Evolutionary conservation across 2,329 filamentous ascomycete species (phyloP).

Genomic region (Claviceps sp.): DNA sequence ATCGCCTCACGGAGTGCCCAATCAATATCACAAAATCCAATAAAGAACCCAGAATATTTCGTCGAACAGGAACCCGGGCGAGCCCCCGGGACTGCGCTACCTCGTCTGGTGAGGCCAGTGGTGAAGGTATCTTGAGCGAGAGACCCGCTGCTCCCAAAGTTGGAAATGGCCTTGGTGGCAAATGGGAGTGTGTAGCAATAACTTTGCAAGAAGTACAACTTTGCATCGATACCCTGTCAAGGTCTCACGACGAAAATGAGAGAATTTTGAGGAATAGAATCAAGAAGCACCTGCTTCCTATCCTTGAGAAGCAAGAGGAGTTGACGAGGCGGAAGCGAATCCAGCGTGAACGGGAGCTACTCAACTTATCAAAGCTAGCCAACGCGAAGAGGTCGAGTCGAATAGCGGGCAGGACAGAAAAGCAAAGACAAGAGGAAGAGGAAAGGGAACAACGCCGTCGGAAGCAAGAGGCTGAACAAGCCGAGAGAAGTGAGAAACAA

Average conservation of each 20-base stretch:
- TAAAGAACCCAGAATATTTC: slow-evolving; percentile 45
- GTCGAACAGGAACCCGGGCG: slow-evolving; percentile 41
- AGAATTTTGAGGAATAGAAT: slow-evolving; percentile 61
- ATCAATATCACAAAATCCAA: slow-evolving; percentile 48
- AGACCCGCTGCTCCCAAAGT: slow-evolving; percentile 13
- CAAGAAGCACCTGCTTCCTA: slow-evolving; percentile 65
- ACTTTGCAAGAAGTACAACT: slow-evolving; percentile 62
- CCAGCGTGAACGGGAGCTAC: slow-evolving; percentile 62
- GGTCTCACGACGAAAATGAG: slow-evolving; percentile 73
- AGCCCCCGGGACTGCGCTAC: slow-evolving; percentile 59
- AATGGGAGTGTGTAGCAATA: slow-evolving; percentile 85
- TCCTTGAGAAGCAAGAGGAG: slow-evolving; percentile 68
- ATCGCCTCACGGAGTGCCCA: slow-evolving; percentile 69
- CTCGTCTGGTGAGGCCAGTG: slow-evolving; percentile 11
- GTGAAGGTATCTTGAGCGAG: slow-evolving; percentile 19
- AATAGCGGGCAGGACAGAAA: slow-evolving; percentile 69
- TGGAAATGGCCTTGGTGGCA: slow-evolving; percentile 55
- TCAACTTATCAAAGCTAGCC: slow-evolving; percentile 76
- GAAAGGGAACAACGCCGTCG: slow-evolving; percentile 51
- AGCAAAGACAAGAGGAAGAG: slow-evolving; percentile 60
- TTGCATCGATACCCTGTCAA: slow-evolving; percentile 58
- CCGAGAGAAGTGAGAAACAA: slow-evolving; percentile 54
- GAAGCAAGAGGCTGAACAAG: slow-evolving; percentile 40
- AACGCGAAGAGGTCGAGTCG: slow-evolving; percentile 87
- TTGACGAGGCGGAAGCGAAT: slow-evolving; percentile 56